A percentile compares a stretch with the other conserved stretches of the same genome.
Conservation (phyloP, 441 rosid species). For the Omphalea diandra region DNA sequence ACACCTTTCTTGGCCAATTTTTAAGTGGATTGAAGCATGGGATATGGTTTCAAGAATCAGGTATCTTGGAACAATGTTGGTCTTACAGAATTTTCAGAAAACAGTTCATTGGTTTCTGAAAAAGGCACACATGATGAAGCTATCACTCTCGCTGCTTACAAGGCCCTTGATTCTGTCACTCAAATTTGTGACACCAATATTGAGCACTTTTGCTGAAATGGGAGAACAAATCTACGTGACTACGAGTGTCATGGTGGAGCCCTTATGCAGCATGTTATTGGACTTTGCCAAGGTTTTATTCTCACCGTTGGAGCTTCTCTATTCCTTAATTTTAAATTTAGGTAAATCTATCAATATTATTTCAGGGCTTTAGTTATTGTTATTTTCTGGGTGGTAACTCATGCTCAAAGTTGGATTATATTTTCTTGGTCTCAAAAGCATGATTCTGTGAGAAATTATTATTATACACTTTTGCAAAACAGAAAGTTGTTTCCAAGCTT, state of each 20-base stretch:
- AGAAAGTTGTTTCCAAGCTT: not conserved
- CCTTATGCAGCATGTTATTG: not conserved
- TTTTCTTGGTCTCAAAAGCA: not conserved
- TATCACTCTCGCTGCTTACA: not conserved
- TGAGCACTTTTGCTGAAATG: not conserved
- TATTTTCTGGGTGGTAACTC: not conserved
- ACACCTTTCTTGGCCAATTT: slow-evolving; percentile 10
- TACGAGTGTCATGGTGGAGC: not conserved
- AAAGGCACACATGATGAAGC: slow-evolving; percentile 1
- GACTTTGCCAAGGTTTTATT: not conserved
- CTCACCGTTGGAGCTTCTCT: slow-evolving; percentile 10
- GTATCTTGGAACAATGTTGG: slow-evolving; percentile 11
- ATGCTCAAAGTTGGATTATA: not conserved
- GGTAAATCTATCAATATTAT: too few relatives aligned
- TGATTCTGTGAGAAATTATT: not conserved
- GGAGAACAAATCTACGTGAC: not conserved
- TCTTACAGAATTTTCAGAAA: slow-evolving; percentile 10
- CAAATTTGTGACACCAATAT: not conserved
- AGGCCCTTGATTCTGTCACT: not conserved
- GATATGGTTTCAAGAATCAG: slow-evolving; percentile 13
- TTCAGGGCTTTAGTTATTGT: not conserved
- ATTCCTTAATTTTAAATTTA: not conserved
- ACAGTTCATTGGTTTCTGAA: not conserved
- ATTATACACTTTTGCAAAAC: not conserved
- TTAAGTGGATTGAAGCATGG: slow-evolving; percentile 11